A percentile compares a stretch with the other conserved stretches of the same genome.
Evolutionary conservation across 768 basidiomycete species (phyloP).

Genomic region (Leccinum disarticulatum): DNA sequence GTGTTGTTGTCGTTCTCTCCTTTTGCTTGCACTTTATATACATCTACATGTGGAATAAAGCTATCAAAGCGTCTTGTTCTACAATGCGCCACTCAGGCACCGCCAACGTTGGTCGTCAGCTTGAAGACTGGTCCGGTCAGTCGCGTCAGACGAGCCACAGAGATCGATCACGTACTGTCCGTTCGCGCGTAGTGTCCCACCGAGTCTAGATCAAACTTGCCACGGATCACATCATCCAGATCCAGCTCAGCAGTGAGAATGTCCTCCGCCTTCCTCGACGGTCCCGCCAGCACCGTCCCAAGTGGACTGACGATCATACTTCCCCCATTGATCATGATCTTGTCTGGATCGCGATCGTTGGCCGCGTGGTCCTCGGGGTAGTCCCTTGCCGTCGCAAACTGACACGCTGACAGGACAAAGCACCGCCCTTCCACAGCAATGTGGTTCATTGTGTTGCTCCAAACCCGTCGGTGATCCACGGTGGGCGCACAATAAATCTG

Average conservation of each 20-base stretch:
- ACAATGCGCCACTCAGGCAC: background rate
- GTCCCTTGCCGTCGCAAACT: slow-evolving; percentile 55
- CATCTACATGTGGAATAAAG: slow-evolving; percentile 11
- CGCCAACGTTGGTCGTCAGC: slow-evolving; percentile 12
- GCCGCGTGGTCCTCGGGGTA: slow-evolving; percentile 51
- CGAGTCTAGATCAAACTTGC: slow-evolving; percentile 62
- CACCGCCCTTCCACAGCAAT: slow-evolving; percentile 69
- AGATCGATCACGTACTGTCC: slow-evolving; percentile 42
- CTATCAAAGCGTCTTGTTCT: background rate
- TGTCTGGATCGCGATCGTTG: slow-evolving; percentile 40
- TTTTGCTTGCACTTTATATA: slow-evolving; percentile 24
- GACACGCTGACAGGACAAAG: slow-evolving; percentile 65
- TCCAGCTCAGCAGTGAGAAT: slow-evolving; percentile 58
- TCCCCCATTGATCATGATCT: slow-evolving; percentile 61
- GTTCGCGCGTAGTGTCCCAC: slow-evolving; percentile 62
- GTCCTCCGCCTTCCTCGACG: slow-evolving; percentile 51
- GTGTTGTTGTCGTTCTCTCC: background rate
- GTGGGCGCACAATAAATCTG: slow-evolving; percentile 68
- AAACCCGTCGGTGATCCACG: slow-evolving; percentile 55
- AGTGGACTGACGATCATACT: slow-evolving; percentile 60
- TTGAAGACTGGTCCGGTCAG: slow-evolving; percentile 29
- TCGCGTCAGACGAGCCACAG: background rate
- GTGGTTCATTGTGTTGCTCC: slow-evolving; percentile 59
- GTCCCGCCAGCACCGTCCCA: slow-evolving; percentile 59
- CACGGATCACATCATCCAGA: slow-evolving; percentile 53